Evolutionary conservation across 1,284 basidiomycete genomes (phyloP), one percentile per base, ranked within the genome.

Genomic region (Ceratobasidium sp.): DNA sequence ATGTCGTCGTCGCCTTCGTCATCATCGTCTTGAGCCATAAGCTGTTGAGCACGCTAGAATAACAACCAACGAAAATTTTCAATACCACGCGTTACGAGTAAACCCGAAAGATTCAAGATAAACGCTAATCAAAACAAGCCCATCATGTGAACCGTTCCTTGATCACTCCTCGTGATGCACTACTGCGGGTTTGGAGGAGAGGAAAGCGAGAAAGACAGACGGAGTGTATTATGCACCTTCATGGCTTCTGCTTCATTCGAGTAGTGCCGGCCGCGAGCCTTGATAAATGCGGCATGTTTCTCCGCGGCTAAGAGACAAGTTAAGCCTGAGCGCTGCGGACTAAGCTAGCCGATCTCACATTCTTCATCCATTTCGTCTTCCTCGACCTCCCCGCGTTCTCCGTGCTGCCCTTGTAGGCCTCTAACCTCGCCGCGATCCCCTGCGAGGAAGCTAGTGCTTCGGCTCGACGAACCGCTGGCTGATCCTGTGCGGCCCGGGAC

Each of bases 211-310:
- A 78, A 35, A 30, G 46, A 44, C 68, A 68, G 75, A 79, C 55
- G 69, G 59, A 70, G 79, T 67, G 80, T 23, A 65, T 16, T 54
- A 78, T 84, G 68, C 82, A 92, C 93, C 90, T 94, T 95, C 94
- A 97, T 95, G 46, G 94, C 95, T 82, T 96, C 94, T 0, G 94
- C 95, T 84, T 97, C 95, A 77, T 96, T 96, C 2, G 94, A 95
- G 82, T 97, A 97, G 84, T 97, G 95, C 78, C 92, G 87, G 75
- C 93, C 93, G 50, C 95, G 89, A 77, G 94, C 94, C 81, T 90
- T 90, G 77, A 96, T 87, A 83, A 97, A 97, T 60, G 89, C 95
- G 38, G 90, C 92, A 82, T 95, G 94, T 84, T 95, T 95, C 60
- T 89, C 93, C 75, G 90, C 91, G 78, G 94, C 93, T 95, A 81